These are phyloP conservation scores for Fusarium sp. DNA, from an alignment of 2,329 filamentous ascomycete species.

Conservation along the genomic window DNA sequence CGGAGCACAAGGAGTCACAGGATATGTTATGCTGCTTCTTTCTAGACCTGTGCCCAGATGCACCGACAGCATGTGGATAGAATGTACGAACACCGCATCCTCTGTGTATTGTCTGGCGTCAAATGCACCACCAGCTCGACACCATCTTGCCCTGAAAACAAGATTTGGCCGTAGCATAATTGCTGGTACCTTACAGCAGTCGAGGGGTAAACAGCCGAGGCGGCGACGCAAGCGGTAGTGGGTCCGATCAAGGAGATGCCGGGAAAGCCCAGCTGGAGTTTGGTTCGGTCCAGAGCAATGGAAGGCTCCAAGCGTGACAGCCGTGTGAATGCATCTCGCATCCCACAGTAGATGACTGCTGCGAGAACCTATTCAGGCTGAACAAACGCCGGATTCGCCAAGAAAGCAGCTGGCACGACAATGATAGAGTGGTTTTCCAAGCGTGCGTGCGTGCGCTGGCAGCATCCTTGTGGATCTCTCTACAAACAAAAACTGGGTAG, in stretches of 20 bases:
- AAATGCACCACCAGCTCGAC: slow-evolving; percentile 1
- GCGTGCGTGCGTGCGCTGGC: slow-evolving; percentile 13
- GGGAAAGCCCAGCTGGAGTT: slow-evolving; percentile 30
- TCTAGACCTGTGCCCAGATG: background rate
- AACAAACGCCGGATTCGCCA: slow-evolving; percentile 24
- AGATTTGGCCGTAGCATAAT: slow-evolving; percentile 24
- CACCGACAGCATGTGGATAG: background rate
- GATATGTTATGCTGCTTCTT: background rate
- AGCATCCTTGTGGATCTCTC: slow-evolving; percentile 23
- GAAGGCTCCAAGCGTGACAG: slow-evolving; percentile 1
- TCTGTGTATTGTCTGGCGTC: background rate
- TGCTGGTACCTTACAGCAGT: slow-evolving; percentile 41
- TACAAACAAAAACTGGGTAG: background rate
- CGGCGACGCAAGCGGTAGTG: slow-evolving; percentile 29
- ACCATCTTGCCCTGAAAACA: slow-evolving; percentile 12
- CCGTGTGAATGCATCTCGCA: slow-evolving; percentile 6
- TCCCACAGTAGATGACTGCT: slow-evolving; percentile 1
- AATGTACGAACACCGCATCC: background rate
- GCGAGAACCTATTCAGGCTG: slow-evolving; percentile 6
- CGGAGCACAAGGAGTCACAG: background rate
- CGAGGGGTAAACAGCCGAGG: slow-evolving; percentile 35
- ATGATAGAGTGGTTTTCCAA: slow-evolving; percentile 14
- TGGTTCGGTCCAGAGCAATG: background rate
- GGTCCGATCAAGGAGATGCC: slow-evolving; percentile 31
- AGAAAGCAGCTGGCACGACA: slow-evolving; percentile 3